Percentiles rank a stretch among this genome's conserved stretches.
Conservation (phyloP, 2,329 filamentous ascomycete species). For the Ilyonectria sp. region DNA sequence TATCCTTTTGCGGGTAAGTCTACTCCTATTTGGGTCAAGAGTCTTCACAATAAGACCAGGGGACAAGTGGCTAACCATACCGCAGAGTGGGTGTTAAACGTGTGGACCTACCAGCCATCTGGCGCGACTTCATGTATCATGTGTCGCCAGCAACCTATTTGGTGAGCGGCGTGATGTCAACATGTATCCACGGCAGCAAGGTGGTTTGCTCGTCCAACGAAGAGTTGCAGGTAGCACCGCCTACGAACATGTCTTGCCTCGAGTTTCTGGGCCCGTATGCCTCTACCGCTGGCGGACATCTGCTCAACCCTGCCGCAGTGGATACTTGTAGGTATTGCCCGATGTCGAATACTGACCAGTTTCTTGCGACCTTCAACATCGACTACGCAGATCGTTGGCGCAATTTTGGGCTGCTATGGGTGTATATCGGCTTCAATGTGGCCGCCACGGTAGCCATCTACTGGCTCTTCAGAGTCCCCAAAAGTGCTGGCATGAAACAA, state of each 20-base stretch:
- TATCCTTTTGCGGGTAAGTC: conserved; percentile 69
- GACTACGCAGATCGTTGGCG: conserved; percentile 24
- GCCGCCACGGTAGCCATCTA: neutral
- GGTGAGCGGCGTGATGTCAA: conserved; percentile 74
- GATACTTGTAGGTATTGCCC: conserved; percentile 25
- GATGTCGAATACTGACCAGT: conserved; percentile 11
- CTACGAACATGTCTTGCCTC: conserved; percentile 65
- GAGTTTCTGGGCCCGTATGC: conserved; percentile 67
- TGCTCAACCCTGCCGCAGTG: conserved; percentile 39
- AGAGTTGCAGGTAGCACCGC: conserved; percentile 72
- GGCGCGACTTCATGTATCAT: conserved; percentile 80
- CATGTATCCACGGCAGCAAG: conserved; percentile 70
- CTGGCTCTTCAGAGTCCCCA: conserved; percentile 7
- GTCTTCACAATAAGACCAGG: conserved; percentile 49
- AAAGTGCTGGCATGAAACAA: neutral
- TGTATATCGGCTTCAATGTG: conserved; percentile 21
- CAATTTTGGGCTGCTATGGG: conserved; percentile 29
- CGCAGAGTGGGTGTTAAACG: conserved; percentile 72
- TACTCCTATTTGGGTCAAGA: conserved; percentile 42
- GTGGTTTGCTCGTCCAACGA: conserved; percentile 77
- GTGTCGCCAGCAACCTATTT: conserved; percentile 82
- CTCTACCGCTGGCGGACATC: conserved; percentile 59
- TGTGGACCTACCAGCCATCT: conserved; percentile 74
- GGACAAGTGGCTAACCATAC: neutral
- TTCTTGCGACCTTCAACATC: conserved; percentile 8